Evolutionary conservation across 176 grass and related monocot species (phyloP).

Genomic region (Phoenix dactylifera): DNA sequence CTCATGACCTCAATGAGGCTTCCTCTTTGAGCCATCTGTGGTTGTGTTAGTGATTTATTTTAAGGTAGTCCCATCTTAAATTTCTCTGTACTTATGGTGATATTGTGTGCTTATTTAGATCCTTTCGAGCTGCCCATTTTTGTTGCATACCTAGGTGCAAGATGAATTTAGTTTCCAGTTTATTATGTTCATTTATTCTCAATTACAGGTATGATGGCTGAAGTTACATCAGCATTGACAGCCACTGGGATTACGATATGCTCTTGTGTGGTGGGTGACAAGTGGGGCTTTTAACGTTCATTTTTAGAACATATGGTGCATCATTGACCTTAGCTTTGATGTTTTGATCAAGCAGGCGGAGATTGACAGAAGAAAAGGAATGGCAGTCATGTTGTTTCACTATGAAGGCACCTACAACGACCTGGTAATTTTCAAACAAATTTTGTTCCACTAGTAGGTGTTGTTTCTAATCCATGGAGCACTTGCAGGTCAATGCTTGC

Average conservation of each 20-base stretch:
- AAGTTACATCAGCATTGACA: constrained; percentile 73
- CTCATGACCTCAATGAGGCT: constrained; percentile 2
- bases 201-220: constrained; percentile 81
- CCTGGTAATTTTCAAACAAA: constrained; percentile 39
- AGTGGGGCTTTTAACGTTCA: constrained; percentile 17
- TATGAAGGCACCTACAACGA: constrained; percentile 62
- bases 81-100: too few relatives aligned
- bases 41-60: too few relatives aligned
- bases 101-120: too few relatives aligned
- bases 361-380: constrained; percentile 62
- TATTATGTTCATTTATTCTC: constrained; percentile 15
- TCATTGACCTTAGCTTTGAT: neutral
- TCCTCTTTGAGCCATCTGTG: too few relatives aligned
- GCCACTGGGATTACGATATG: constrained; percentile 75
- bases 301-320: constrained; percentile 1
- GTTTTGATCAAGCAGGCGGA: constrained; percentile 40
- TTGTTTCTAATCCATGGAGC: constrained; percentile 13
- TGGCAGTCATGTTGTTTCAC: constrained; percentile 73
- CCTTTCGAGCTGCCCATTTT: too few relatives aligned
- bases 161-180: neutral
- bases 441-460: neutral
- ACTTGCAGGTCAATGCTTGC: constrained; percentile 55
- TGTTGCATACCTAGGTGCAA: too few relatives aligned
- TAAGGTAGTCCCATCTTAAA: too few relatives aligned
- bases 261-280: constrained; percentile 65